Evolutionary conservation across 2,329 filamentous ascomycete genomes (phyloP), one percentile per base, ranked within the genome.

Genomic region (Dothistroma septosporum): DNA sequence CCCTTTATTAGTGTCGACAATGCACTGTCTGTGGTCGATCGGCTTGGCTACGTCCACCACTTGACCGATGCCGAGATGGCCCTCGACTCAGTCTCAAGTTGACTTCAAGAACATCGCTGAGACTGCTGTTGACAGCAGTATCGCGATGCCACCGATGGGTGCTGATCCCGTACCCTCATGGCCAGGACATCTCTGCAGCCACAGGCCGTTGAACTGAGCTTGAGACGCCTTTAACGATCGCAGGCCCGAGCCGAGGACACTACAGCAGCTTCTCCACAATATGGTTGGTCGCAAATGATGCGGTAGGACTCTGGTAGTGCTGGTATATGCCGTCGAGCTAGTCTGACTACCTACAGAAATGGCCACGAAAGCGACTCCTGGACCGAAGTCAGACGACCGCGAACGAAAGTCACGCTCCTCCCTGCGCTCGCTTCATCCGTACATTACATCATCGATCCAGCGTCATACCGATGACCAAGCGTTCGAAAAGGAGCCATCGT

Each of bases 391-490:
- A 44, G 2, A 44, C 37, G 12, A 16, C n/a, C n/a, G n/a, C n/a
- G n/a, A n/a, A 44, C 10, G 11, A 16, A n/a, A 44, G 16, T n/a
- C n/a, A 44, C 41, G n/a, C 41, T 44, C 8, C 14, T 44, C 41
- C 14, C n/a, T 19, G 16, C 35, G 28, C 4, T 22, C 14, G 53
- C 37, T 24, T 12, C 47, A 58, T 41, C 47, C 46, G 19, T 33
- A 21, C 32, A 58, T 22, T 11, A 53, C 2, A 14, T 58, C 57
- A 46, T 53, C 48, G n/a, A 52, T 37, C 57, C 57, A 58, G n/a
- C 57, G 57, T 24, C 47, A 19, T 24, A 57, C 37, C 9, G n/a
- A 31, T 19, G 55, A 57, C 41, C 55, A 57, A 9, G 55, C 55
- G 31, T 22, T 32, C 6, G 44, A 48, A 31, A 57, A 31, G n/a